These are phyloP conservation scores for Hirsutella thompsonii DNA, from an alignment of 2,329 filamentous ascomycete species.

Conservation along the genomic window DNA sequence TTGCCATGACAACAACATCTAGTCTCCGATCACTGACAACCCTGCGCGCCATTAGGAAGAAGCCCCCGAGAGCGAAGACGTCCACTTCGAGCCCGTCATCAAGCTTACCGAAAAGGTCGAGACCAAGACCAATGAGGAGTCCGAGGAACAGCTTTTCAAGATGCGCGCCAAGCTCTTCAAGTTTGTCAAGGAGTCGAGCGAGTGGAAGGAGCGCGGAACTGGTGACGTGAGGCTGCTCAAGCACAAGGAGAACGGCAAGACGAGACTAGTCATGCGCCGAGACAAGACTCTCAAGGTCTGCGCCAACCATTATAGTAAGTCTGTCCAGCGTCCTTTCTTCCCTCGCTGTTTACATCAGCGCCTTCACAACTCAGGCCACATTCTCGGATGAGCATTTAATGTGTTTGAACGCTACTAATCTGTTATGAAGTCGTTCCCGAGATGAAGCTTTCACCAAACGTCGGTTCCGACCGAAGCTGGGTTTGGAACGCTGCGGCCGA, in stretches of 20 bases:
- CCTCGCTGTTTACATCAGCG: background rate
- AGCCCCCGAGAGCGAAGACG: constrained; percentile 75
- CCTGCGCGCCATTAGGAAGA: constrained; percentile 42
- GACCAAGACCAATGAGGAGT: constrained; percentile 95
- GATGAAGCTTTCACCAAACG: constrained; percentile 98
- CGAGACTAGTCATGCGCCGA: constrained; percentile 91
- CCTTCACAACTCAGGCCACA: no score
- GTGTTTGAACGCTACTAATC: no score
- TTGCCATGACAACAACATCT: background rate
- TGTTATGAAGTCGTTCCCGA: constrained; percentile 76
- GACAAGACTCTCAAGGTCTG: constrained; percentile 99
- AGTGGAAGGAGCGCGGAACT: constrained; percentile 99
- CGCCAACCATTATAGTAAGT: constrained; percentile 97
- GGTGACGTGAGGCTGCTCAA: constrained; percentile 93
- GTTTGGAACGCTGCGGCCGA: constrained; percentile 98
- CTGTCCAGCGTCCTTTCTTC: background rate
- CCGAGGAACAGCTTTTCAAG: constrained; percentile 96
- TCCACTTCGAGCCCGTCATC: constrained; percentile 95
- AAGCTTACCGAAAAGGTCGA: constrained; percentile 95
- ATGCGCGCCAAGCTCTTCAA: constrained; percentile 99
- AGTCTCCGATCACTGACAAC: constrained; percentile 1
- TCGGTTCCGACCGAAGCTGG: constrained; percentile 96
- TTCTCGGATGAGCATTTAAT: no score
- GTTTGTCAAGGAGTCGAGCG: constrained; percentile 80
- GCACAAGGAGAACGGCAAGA: constrained; percentile 98